phyloP scores from a whole-genome alignment of 768 basidiomycete genomes.

The Hygrocybe punicea region DNA sequence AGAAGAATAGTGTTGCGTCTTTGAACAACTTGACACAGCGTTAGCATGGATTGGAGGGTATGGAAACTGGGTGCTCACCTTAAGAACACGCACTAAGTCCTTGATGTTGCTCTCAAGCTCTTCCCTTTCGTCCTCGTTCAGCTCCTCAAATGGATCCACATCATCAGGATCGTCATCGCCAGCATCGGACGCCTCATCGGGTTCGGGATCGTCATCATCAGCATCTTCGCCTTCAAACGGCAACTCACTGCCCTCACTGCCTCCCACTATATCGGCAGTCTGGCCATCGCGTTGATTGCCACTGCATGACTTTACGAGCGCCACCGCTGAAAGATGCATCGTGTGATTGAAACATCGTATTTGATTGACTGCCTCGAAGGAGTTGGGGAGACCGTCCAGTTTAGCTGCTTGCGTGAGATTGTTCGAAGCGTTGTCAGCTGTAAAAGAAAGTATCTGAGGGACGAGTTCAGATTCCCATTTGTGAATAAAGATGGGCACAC shows the following conservation, averaged over 20 bases:
- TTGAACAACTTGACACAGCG: slow-evolving; percentile 2
- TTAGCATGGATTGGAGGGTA: background rate
- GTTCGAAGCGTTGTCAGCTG: background rate
- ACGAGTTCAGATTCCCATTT: background rate
- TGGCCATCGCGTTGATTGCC: slow-evolving; percentile 3
- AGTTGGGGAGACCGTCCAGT: background rate
- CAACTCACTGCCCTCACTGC: background rate
- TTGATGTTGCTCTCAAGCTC: background rate
- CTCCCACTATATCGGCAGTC: slow-evolving; percentile 2
- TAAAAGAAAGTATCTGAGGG: background rate
- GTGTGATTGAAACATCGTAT: slow-evolving; percentile 11
- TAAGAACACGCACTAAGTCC: background rate
- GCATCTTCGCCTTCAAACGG: background rate
- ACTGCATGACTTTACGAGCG: slow-evolving; percentile 8
- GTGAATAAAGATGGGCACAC: too few relatives aligned
- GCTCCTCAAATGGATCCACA: background rate
- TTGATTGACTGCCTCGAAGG: background rate
- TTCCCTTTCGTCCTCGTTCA: background rate
- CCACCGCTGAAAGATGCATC: slow-evolving; percentile 8
- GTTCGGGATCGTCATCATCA: background rate
- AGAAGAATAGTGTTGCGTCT: slow-evolving; percentile 8
- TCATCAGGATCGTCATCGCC: slow-evolving; percentile 4
- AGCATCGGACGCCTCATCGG: background rate
- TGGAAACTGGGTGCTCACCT: background rate
- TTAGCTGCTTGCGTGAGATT: background rate